A percentile compares a stretch with the other conserved stretches of the same genome.
Conservation (phyloP, 345 rosid species). For the Salix brachista region DNA sequence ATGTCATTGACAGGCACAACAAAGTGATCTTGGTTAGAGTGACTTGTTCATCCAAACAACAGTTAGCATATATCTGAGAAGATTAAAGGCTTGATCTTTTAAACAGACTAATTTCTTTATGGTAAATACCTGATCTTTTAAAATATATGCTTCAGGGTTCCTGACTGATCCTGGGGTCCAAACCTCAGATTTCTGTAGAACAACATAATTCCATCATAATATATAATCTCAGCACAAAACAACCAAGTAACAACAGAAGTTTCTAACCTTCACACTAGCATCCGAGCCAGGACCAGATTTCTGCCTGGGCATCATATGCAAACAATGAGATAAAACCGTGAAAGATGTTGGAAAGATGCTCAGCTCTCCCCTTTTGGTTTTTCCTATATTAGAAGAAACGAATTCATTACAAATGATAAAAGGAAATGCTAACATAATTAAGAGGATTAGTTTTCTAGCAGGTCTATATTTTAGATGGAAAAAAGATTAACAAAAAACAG, state of each 20-base stretch:
- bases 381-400: conserved; percentile 44
- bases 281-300: conserved; percentile 47
- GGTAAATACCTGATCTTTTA: conserved; percentile 80
- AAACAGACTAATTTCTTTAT: background rate
- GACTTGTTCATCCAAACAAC: background rate
- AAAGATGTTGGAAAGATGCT: conserved; percentile 72
- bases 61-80: background rate
- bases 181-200: conserved; percentile 53
- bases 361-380: conserved; percentile 89
- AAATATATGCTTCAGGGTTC: conserved; percentile 74
- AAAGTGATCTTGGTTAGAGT: background rate
- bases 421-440: background rate
- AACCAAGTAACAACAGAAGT: conserved; percentile 1
- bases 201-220: conserved; percentile 12
- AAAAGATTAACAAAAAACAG: background rate
- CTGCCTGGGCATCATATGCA: conserved; percentile 93
- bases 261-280: conserved; percentile 46
- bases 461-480: background rate
- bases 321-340: conserved; percentile 73
- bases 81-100: background rate
- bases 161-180: conserved; percentile 71
- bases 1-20: background rate
- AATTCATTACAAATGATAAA: background rate
- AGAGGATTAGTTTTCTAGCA: background rate
- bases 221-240: background rate